Conservation (phyloP, 2,329 filamentous ascomycete species). For the Trichoderma oligosporum region DNA sequence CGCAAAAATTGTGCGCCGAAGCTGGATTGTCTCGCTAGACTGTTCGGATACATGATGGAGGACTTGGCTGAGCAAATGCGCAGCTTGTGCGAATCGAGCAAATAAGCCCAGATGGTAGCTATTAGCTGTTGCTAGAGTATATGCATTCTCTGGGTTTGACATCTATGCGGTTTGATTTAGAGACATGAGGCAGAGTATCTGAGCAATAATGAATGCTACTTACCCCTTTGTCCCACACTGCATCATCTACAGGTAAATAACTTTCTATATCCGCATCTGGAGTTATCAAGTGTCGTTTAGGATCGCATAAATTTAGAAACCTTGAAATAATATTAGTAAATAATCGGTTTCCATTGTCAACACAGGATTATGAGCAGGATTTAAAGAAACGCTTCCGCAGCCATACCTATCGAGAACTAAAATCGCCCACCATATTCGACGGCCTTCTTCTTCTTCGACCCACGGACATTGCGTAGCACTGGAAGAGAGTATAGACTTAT, state of each 20-base stretch:
- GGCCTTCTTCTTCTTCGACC: constrained; percentile 16
- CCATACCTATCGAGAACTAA: constrained; percentile 18
- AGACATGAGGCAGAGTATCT: background rate
- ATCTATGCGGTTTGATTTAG: background rate
- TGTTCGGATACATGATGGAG: constrained; percentile 1
- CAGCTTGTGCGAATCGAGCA: constrained; percentile 19
- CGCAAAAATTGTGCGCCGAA: constrained; percentile 19
- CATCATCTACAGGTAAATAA: constrained; percentile 18
- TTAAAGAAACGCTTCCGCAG: no score
- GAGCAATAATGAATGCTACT: background rate
- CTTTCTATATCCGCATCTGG: constrained; percentile 16
- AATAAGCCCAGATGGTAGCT: constrained; percentile 16
- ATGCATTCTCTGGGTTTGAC: background rate
- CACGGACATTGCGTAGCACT: background rate
- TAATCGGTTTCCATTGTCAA: accelerated
- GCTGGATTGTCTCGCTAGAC: constrained; percentile 4
- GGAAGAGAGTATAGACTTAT: constrained; percentile 1
- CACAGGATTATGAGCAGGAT: no score
- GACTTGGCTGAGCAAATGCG: constrained; percentile 18
- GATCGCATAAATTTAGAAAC: constrained; percentile 16
- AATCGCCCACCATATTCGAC: constrained; percentile 16
- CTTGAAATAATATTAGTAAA: background rate
- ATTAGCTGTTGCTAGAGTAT: constrained; percentile 9
- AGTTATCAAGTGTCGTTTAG: constrained; percentile 15
- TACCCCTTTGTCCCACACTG: constrained; percentile 15